phyloP scores from a whole-genome alignment of 371 early-diverging fungal genomes.

The Syncephalastrum monosporum region DNA sequence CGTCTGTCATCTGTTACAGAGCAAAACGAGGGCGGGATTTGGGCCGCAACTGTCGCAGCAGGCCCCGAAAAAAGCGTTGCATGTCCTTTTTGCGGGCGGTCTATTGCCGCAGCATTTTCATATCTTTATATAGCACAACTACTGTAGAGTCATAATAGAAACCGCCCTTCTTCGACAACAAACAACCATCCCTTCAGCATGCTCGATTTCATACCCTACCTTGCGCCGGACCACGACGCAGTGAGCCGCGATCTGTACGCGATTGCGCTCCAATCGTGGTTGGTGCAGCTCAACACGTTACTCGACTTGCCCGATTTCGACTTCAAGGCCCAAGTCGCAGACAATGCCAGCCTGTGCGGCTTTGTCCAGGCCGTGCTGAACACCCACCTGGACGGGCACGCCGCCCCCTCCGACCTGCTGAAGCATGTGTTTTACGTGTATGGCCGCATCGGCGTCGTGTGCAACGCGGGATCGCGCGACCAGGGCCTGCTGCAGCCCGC shows the following conservation, averaged over 20 bases:
- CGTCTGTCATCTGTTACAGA: too few species aligned
- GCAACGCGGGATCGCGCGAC: not conserved
- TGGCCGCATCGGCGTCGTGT: constrained; percentile 9
- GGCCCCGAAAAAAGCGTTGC: too few species aligned
- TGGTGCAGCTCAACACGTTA: constrained; percentile 7
- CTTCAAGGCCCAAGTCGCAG: constrained; percentile 7
- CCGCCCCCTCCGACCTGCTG: constrained; percentile 6
- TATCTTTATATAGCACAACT: too few species aligned
- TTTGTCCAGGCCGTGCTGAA: constrained; percentile 8
- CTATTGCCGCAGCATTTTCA: too few species aligned
- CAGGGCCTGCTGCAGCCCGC: constrained; percentile 4
- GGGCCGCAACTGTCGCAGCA: too few species aligned
- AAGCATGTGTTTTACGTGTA: constrained; percentile 16
- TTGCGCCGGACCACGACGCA: constrained; percentile 8
- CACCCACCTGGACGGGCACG: constrained; percentile 10
- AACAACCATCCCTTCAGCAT: not conserved
- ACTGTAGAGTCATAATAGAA: too few species aligned
- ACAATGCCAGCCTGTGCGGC: constrained; percentile 12
- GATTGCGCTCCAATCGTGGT: constrained; percentile 16
- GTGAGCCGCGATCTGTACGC: constrained; percentile 12
- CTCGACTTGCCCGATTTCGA: constrained; percentile 12
- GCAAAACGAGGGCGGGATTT: too few species aligned
- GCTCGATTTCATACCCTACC: constrained; percentile 18
- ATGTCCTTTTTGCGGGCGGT: too few species aligned
- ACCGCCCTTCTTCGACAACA: too few species aligned